Conservation (phyloP, 1,139 yeast species). For the Yamadazyma blattariae region DNA sequence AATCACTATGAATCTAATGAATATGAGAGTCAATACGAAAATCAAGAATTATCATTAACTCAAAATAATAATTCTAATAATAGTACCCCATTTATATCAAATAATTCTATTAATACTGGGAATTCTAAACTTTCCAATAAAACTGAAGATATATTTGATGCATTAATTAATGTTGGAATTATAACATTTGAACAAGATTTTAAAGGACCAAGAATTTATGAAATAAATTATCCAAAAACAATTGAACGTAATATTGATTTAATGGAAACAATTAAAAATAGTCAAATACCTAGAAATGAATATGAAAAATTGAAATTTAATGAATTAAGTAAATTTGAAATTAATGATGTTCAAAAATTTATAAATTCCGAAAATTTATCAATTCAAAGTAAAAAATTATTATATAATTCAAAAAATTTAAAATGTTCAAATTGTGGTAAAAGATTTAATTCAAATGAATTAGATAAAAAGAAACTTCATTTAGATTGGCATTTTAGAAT, state of each 20-base stretch:
- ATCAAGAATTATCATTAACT: no score
- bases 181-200: slow-evolving; percentile 42
- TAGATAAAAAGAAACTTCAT: slow-evolving; percentile 54
- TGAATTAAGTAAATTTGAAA: slow-evolving; percentile 27
- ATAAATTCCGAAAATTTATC: slow-evolving; percentile 33
- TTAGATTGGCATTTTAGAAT: slow-evolving; percentile 97
- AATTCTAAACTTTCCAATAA: slow-evolving; percentile 4
- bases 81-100: neutral
- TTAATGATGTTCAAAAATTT: slow-evolving; percentile 33
- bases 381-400: slow-evolving; percentile 25
- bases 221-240: slow-evolving; percentile 33
- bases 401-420: slow-evolving; percentile 64
- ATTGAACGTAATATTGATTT: slow-evolving; percentile 20
- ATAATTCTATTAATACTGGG: no score
- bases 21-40: no score
- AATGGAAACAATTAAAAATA: slow-evolving; percentile 32
- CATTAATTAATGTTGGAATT: slow-evolving; percentile 35
- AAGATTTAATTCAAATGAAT: slow-evolving; percentile 64
- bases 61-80: neutral
- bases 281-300: slow-evolving; percentile 25
- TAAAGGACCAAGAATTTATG: slow-evolving; percentile 37
- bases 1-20: neutral
- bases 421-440: slow-evolving; percentile 92
- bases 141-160: slow-evolving; percentile 28
- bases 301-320: slow-evolving; percentile 28